A percentile compares a stretch with the other conserved stretches of the same genome.
phyloP scores from a whole-genome alignment of 345 rosid genomes.

The Rhodomyrtus tomentosa region DNA sequence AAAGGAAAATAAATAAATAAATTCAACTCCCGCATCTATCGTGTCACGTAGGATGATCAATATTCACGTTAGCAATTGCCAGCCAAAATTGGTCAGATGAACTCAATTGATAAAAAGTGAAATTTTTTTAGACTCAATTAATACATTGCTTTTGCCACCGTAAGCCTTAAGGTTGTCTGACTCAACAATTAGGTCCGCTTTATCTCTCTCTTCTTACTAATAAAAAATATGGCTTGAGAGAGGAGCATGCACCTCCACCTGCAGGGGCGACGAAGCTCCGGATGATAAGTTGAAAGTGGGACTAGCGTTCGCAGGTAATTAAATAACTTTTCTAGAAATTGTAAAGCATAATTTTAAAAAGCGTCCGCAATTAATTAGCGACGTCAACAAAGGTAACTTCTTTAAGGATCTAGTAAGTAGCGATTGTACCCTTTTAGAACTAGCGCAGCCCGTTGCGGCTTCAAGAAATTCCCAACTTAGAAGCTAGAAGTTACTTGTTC shows the following conservation, averaged over 20 bases:
- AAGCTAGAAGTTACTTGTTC: background rate
- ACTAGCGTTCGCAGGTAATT: background rate
- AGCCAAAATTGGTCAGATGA: too few relatives aligned
- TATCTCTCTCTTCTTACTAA: background rate
- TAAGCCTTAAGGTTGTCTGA: accelerated
- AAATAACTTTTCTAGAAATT: background rate
- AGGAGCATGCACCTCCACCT: background rate
- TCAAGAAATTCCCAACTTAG: background rate
- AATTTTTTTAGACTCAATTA: too few relatives aligned
- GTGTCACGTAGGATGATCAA: too few relatives aligned
- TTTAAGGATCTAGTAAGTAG: background rate
- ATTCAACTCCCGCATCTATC: too few relatives aligned
- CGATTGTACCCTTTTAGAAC: background rate
- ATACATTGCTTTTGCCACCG: background rate
- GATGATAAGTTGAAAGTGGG: background rate
- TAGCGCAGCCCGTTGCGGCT: background rate
- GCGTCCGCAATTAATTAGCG: background rate
- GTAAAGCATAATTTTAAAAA: background rate
- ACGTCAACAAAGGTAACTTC: background rate
- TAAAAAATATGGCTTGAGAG: background rate
- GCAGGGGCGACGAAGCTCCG: background rate
- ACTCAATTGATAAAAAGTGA: too few relatives aligned
- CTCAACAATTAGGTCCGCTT: background rate
- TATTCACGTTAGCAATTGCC: too few relatives aligned
- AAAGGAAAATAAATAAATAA: too few relatives aligned